Base-by-base conservation (phyloP, 192 early-diverging fungal species). In the Backusella tarrabulga region DNA sequence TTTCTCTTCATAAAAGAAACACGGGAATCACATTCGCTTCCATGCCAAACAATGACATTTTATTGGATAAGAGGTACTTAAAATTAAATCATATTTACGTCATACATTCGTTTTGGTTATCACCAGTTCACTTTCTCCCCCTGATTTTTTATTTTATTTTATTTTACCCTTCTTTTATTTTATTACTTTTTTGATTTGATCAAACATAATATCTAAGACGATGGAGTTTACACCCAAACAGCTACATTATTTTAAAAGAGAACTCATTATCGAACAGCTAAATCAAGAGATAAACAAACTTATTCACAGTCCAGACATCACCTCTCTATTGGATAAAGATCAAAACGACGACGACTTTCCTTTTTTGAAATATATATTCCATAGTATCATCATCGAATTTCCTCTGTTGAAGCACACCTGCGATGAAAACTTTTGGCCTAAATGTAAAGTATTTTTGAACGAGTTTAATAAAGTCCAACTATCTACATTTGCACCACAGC, bases 211-310 rank as follows among this genome's bases (percentile, higher is more conserved):
- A 21, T 44, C 35, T 35, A 35, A 35, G 11, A 44, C 14, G 7
- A 75, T 75, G 74, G 41, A 75, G 19, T 67, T 83, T 9, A 78
- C 76, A 29, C 73, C 82, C 3, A 83, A 80, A 68, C 84, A 89
- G 73, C 82, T 78, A 4, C 88, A 89, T 70, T 89, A 89, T 50
- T 78, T 89, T 41, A 89, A 89, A 40, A 83, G 84, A 66, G 84
- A 87, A 35, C 78, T 89, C 35, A 75, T 89, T 7, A 79, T 85
- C 6, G 50, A 76, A 1, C 83, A 87, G 66, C 82, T 89, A 19
- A 76, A 85, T 2, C 79, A 76, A 23, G 88, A 89, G 41, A 68
- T 89, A 15, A 77, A 83, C 23, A 34, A 38, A 26, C 74, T 75
- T 23, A 26, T 63, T 19, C 19, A n/a, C 32, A 63, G 63, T 4